Conservation (phyloP, 768 basidiomycete genomes). For the Hericium coralloides region DNA sequence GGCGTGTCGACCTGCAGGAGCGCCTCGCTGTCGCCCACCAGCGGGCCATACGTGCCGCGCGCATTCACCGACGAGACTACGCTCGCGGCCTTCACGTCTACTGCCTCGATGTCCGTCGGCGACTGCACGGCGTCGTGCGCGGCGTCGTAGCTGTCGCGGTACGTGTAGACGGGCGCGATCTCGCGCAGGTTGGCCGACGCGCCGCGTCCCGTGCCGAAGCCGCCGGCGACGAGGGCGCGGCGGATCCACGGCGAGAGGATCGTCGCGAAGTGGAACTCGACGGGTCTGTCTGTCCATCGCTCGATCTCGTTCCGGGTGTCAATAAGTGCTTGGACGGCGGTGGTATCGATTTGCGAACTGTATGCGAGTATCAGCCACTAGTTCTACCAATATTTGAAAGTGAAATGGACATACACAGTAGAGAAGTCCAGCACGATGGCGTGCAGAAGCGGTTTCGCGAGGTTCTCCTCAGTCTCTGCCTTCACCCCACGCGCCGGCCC, state of each 20-base stretch:
- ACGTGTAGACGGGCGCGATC: conserved; percentile 71
- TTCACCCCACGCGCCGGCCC: conserved; percentile 49
- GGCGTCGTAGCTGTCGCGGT: conserved; percentile 33
- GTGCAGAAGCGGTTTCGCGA: conserved; percentile 56
- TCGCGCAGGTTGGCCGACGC: conserved; percentile 40
- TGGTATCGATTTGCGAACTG: conserved; percentile 86
- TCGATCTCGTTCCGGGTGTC: conserved; percentile 87
- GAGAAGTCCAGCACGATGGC: conserved; percentile 93
- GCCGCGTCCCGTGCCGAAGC: conserved; percentile 71
- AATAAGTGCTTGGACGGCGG: conserved; percentile 83
- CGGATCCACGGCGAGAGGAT: conserved; percentile 91
- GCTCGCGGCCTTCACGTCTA: neutral
- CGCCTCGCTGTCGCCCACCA: conserved; percentile 6
- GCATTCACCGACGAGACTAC: neutral
- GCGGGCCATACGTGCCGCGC: conserved; percentile 4
- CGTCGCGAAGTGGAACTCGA: conserved; percentile 93
- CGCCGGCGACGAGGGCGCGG: conserved; percentile 80
- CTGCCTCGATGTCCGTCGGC: conserved; percentile 9
- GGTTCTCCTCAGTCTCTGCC: conserved; percentile 41
- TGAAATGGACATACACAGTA: conserved; percentile 44
- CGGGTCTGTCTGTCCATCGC: conserved; percentile 67
- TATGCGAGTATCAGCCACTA: neutral
- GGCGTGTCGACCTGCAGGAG: conserved; percentile 53
- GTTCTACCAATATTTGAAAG: neutral
- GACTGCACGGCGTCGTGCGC: conserved; percentile 9